Evolutionary conservation across 768 basidiomycete species (phyloP).

Genomic region (Galerina sulciceps): DNA sequence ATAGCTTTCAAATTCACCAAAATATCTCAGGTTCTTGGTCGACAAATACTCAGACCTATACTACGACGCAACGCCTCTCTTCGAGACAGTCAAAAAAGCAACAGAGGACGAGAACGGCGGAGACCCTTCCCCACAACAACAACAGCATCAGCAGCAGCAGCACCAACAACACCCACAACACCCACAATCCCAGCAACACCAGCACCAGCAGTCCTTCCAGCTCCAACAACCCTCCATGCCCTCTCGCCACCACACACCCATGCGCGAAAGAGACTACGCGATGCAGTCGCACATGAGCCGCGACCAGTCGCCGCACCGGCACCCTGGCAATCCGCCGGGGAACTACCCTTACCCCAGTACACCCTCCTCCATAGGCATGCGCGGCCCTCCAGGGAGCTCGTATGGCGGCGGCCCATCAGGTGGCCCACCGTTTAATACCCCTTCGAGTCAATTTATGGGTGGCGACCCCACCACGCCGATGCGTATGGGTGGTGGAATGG

Average conservation of each 20-base stretch:
- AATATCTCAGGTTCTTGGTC: slow-evolving; percentile 64
- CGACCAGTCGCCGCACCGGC: slow-evolving; percentile 31
- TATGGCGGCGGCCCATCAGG: slow-evolving; percentile 29
- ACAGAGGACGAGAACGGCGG: slow-evolving; percentile 46
- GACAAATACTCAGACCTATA: slow-evolving; percentile 75
- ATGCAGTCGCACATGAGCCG: slow-evolving; percentile 19
- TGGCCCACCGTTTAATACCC: slow-evolving; percentile 28
- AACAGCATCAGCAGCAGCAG: slow-evolving; percentile 31
- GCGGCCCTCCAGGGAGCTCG: slow-evolving; percentile 30
- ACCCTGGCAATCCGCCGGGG: slow-evolving; percentile 25
- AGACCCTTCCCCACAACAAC: slow-evolving; percentile 23
- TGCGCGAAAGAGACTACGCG: slow-evolving; percentile 21
- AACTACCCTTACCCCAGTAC: slow-evolving; percentile 38
- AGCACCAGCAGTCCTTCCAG: slow-evolving; percentile 32
- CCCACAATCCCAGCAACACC: slow-evolving; percentile 20
- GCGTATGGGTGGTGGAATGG: slow-evolving; percentile 33
- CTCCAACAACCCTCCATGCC: slow-evolving; percentile 29
- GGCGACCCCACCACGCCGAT: slow-evolving; percentile 35
- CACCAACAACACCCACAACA: slow-evolving; percentile 29
- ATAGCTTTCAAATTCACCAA: background rate
- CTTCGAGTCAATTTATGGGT: slow-evolving; percentile 24
- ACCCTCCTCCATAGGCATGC: slow-evolving; percentile 30
- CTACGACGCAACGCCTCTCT: slow-evolving; percentile 69
- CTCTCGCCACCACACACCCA: slow-evolving; percentile 21
- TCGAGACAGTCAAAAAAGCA: slow-evolving; percentile 53